phyloP scores from a whole-genome alignment of 805 yeast genomes.

The Wickerhamomyces hampshirensis region DNA sequence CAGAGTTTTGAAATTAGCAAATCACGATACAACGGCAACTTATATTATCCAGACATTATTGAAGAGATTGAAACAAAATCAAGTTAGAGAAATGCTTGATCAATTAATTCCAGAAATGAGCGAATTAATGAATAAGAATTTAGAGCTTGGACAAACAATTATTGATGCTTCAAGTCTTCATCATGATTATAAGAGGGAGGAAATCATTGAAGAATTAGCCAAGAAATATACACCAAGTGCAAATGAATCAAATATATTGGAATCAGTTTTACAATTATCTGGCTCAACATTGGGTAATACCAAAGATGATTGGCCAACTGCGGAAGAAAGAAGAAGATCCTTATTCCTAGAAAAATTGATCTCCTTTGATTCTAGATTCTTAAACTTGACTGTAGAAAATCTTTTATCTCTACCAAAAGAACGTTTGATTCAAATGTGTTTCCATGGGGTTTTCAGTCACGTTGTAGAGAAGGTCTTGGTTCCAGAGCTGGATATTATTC shows the following conservation, averaged over 20 bases:
- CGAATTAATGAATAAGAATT: slow-evolving; percentile 55
- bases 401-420: slow-evolving; percentile 57
- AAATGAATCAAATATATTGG: slow-evolving; percentile 43
- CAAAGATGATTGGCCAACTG: slow-evolving; percentile 87
- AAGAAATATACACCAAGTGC: slow-evolving; percentile 38
- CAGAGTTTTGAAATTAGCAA: slow-evolving; percentile 66
- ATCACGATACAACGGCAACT: slow-evolving; percentile 79
- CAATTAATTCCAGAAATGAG: slow-evolving; percentile 62
- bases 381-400: slow-evolving; percentile 54
- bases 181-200: slow-evolving; percentile 54
- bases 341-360: slow-evolving; percentile 69
- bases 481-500: slow-evolving; percentile 43
- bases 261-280: slow-evolving; percentile 59
- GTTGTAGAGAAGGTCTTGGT: slow-evolving; percentile 68
- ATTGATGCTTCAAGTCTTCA: slow-evolving; percentile 61
- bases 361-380: slow-evolving; percentile 58
- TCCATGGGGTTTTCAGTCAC: slow-evolving; percentile 88
- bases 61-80: slow-evolving; percentile 55
- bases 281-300: slow-evolving; percentile 77
- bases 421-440: slow-evolving; percentile 66
- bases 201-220: slow-evolving; percentile 47
- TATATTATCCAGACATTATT: slow-evolving; percentile 72
- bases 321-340: slow-evolving; percentile 79
- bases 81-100: slow-evolving; percentile 59
- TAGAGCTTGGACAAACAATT: slow-evolving; percentile 63